Evolutionary conservation across 768 basidiomycete species (phyloP).

Genomic region (Tulasnella sp.): DNA sequence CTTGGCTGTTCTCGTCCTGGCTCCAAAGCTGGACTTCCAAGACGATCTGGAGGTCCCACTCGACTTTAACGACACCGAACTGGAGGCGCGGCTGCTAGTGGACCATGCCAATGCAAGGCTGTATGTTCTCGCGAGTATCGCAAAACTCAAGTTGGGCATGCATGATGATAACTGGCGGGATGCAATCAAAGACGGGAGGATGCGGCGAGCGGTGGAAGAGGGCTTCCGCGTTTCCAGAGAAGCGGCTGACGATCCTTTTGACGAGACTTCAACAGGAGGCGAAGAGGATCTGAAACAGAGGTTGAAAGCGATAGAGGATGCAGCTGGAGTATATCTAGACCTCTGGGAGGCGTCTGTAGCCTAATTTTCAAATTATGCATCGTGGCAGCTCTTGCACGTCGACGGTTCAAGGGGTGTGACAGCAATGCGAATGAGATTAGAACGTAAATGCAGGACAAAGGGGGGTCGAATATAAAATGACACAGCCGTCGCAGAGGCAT

Average conservation of each 20-base stretch:
- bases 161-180: neutral
- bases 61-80: neutral
- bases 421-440: constrained; percentile 4
- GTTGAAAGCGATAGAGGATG: neutral
- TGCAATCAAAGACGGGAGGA: neutral
- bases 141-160: neutral
- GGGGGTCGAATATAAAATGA: neutral
- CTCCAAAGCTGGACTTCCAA: neutral
- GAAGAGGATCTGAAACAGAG: neutral
- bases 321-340: neutral
- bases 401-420: neutral
- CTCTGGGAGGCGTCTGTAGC: neutral
- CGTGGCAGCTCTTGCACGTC: neutral
- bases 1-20: neutral
- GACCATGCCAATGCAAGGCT: neutral
- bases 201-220: neutral
- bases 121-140: neutral
- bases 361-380: neutral
- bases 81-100: neutral
- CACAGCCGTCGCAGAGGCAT: constrained; percentile 6
- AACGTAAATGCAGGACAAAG: constrained; percentile 3
- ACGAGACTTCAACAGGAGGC: neutral
- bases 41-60: neutral
- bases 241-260: neutral
- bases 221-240: neutral